Conservation (phyloP, 192 early-diverging fungal species). For the Coemansia sp. region DNA sequence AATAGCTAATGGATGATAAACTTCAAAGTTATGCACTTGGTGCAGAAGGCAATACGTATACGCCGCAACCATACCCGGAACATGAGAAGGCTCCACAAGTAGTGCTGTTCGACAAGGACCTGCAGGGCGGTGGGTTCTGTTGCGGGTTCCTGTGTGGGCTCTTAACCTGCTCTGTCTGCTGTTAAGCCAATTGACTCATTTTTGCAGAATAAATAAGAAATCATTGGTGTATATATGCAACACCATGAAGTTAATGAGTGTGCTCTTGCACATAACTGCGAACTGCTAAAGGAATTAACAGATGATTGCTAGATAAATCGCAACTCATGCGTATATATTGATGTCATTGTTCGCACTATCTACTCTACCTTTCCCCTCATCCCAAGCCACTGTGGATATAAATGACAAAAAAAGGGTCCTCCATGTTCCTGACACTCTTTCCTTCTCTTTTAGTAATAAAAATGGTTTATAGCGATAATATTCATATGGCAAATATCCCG, state of each 20-base stretch:
- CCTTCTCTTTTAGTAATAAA: neutral
- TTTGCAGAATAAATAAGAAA: too few relatives aligned
- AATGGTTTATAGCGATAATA: neutral
- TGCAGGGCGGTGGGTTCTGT: conserved; percentile 4
- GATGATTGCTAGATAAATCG: too few relatives aligned
- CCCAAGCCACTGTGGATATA: too few relatives aligned
- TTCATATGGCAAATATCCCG: neutral
- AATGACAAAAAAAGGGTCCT: neutral
- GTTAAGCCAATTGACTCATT: too few relatives aligned
- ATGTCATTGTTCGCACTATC: neutral
- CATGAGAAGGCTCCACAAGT: neutral
- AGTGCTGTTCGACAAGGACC: conserved; percentile 1
- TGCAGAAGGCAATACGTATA: neutral
- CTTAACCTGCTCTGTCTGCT: neutral
- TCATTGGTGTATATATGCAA: too few relatives aligned
- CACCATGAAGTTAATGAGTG: too few relatives aligned
- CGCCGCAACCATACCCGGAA: neutral
- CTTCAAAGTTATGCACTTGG: neutral
- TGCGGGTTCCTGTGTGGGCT: conserved; percentile 1
- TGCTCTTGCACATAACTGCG: too few relatives aligned
- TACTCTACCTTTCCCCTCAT: neutral
- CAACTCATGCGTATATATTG: too few relatives aligned
- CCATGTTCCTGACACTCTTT: neutral
- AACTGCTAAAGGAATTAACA: too few relatives aligned
- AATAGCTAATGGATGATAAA: neutral